Conservation (phyloP, 148 eudicot genomes). For the Suaeda aralocaspica region DNA sequence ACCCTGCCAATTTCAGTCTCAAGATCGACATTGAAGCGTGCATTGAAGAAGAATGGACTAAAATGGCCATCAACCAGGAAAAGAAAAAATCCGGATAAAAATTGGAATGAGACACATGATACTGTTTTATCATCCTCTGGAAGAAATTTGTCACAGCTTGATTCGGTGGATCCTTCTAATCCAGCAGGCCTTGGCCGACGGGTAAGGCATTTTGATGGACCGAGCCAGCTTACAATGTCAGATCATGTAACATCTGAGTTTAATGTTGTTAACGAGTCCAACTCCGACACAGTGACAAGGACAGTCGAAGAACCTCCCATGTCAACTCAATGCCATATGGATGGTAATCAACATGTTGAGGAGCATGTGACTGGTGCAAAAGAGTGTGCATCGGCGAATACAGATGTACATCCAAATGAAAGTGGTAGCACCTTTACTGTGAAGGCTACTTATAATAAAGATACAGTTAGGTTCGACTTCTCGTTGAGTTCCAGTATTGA, state of each 20-base stretch:
- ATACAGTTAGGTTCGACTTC: neutral
- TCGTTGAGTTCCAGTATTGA: neutral
- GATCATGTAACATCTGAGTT: neutral
- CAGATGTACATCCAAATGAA: neutral
- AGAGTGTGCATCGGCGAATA: neutral
- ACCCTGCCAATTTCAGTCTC: neutral
- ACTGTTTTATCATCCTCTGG: no score
- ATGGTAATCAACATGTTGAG: neutral
- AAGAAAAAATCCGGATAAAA: no score
- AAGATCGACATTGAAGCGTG: neutral
- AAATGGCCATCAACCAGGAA: neutral
- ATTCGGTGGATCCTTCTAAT: neutral
- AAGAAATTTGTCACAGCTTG: no score
- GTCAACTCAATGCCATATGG: neutral
- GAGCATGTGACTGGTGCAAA: neutral
- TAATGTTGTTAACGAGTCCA: neutral
- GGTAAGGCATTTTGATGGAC: neutral
- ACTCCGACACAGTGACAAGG: neutral
- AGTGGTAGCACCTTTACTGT: neutral
- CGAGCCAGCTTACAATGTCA: neutral
- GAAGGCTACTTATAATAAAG: neutral
- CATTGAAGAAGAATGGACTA: neutral
- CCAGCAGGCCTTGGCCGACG: neutral
- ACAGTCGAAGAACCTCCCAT: neutral
- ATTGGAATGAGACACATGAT: no score